These are phyloP conservation scores for Sechiopsis laciniata DNA, from an alignment of 306 rosid species.

Conservation along the genomic window DNA sequence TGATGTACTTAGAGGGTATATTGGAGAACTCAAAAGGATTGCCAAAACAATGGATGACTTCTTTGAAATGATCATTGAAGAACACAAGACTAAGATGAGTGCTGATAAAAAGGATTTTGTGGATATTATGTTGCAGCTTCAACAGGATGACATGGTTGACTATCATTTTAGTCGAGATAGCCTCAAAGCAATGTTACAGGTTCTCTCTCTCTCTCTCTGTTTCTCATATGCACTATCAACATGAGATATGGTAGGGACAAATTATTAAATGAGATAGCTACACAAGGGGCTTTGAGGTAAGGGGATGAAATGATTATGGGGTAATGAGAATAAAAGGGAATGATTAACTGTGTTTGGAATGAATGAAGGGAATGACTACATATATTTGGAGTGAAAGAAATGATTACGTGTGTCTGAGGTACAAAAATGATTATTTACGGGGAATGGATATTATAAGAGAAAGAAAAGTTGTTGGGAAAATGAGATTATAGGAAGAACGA, in stretches of 20 bases:
- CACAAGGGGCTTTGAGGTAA: too few relatives aligned
- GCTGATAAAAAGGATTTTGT: not conserved
- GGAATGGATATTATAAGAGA: too few relatives aligned
- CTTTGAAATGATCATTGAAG: not conserved
- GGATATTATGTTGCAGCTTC: not conserved
- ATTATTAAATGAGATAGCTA: too few relatives aligned
- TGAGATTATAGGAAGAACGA: too few relatives aligned
- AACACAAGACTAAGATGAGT: constrained; percentile 4
- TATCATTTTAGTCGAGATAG: not conserved
- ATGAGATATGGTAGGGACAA: not conserved
- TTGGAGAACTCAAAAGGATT: not conserved
- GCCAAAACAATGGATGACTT: constrained; percentile 9
- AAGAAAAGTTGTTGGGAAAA: too few relatives aligned
- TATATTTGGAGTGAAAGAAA: too few relatives aligned
- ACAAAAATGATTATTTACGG: too few relatives aligned
- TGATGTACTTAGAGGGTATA: constrained; percentile 21
- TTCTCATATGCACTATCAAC: not conserved
- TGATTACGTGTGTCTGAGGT: too few relatives aligned
- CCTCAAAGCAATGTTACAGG: not conserved
- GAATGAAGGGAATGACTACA: too few relatives aligned
- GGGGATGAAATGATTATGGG: too few relatives aligned
- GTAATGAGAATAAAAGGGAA: too few relatives aligned
- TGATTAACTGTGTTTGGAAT: too few relatives aligned
- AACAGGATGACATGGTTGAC: not conserved
- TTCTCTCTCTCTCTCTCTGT: not conserved